These are phyloP conservation scores for Monilinia aucupariae DNA, from an alignment of 2,329 filamentous ascomycete species.

Conservation along the genomic window DNA sequence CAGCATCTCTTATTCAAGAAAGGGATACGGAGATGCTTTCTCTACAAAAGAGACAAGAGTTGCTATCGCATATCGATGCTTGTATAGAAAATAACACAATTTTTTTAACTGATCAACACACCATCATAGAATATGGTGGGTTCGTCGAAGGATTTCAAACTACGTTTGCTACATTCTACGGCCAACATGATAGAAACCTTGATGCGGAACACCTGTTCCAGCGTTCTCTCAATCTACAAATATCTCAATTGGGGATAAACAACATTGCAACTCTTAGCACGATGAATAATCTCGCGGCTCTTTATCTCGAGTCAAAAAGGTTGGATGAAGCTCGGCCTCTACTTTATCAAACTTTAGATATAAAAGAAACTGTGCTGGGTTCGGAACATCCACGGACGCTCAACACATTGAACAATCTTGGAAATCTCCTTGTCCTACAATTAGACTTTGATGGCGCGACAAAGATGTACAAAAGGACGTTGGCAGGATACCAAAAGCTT, in stretches of 20 bases:
- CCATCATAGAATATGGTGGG: slow-evolving; percentile 15
- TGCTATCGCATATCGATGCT: slow-evolving; percentile 10
- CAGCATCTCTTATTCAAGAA: slow-evolving; percentile 1
- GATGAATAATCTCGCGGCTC: slow-evolving; percentile 31
- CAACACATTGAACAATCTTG: slow-evolving; percentile 28
- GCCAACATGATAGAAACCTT: slow-evolving; percentile 4
- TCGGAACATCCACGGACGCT: slow-evolving; percentile 24
- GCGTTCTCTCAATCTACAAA: slow-evolving; percentile 16
- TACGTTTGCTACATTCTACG: slow-evolving; percentile 17
- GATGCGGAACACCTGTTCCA: slow-evolving; percentile 24
- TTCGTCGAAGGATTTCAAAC: slow-evolving; percentile 5
- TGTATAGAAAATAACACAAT: slow-evolving; percentile 3
- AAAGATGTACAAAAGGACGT: slow-evolving; percentile 18
- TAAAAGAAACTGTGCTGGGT: slow-evolving; percentile 13
- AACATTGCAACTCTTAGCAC: slow-evolving; percentile 17
- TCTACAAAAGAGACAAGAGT: slow-evolving; percentile 6
- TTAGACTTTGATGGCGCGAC: slow-evolving; percentile 25
- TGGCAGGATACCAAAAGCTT: slow-evolving; percentile 16
- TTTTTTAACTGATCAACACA: slow-evolving; percentile 7
- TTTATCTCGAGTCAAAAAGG: slow-evolving; percentile 31
- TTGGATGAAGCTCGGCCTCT: slow-evolving; percentile 28
- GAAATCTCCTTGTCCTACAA: slow-evolving; percentile 29
- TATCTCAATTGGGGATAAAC: slow-evolving; percentile 11
- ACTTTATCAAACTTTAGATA: slow-evolving; percentile 8
- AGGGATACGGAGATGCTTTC: background rate